Percentiles rank a stretch among this genome's conserved stretches.
Evolutionary conservation across 1,139 yeast genomes (phyloP).

Genomic region (Diutina pseudorugosa): DNA sequence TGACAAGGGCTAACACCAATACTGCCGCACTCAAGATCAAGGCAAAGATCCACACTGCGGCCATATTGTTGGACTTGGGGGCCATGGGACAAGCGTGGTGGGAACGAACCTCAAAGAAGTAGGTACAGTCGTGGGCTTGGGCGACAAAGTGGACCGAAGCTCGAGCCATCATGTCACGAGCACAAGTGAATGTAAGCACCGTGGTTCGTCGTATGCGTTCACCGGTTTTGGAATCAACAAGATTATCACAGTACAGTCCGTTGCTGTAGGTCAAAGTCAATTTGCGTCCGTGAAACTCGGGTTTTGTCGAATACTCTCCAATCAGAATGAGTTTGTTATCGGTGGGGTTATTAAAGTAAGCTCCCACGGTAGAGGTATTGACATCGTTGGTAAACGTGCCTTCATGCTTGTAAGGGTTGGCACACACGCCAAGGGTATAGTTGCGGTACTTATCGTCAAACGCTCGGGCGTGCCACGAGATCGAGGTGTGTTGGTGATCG

Average conservation of each 20-base stretch:
- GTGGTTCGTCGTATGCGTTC: slow-evolving; percentile 46
- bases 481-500: slow-evolving; percentile 38
- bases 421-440: slow-evolving; percentile 72
- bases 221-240: slow-evolving; percentile 20
- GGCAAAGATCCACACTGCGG: slow-evolving; percentile 48
- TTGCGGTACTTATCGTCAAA: slow-evolving; percentile 23
- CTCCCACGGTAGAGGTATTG: slow-evolving; percentile 50
- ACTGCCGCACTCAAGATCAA: slow-evolving; percentile 42
- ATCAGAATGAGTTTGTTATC: slow-evolving; percentile 46
- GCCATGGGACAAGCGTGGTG: slow-evolving; percentile 85
- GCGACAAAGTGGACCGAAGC: slow-evolving; percentile 68
- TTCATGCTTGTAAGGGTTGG: slow-evolving; percentile 40
- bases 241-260: slow-evolving; percentile 52
- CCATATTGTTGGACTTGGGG: slow-evolving; percentile 41
- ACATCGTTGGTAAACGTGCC: slow-evolving; percentile 11
- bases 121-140: slow-evolving; percentile 62
- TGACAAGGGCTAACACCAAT: slow-evolving; percentile 17
- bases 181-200: slow-evolving; percentile 66
- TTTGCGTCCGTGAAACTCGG: slow-evolving; percentile 61
- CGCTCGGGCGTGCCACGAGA: slow-evolving; percentile 2
- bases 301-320: slow-evolving; percentile 49
- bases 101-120: slow-evolving; percentile 75
- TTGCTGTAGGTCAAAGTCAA: slow-evolving; percentile 56
- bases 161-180: slow-evolving; percentile 53
- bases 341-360: slow-evolving; percentile 44